phyloP scores from a whole-genome alignment of 495 filamentous ascomycete genomes.

The Tuber microsphaerosporum region DNA sequence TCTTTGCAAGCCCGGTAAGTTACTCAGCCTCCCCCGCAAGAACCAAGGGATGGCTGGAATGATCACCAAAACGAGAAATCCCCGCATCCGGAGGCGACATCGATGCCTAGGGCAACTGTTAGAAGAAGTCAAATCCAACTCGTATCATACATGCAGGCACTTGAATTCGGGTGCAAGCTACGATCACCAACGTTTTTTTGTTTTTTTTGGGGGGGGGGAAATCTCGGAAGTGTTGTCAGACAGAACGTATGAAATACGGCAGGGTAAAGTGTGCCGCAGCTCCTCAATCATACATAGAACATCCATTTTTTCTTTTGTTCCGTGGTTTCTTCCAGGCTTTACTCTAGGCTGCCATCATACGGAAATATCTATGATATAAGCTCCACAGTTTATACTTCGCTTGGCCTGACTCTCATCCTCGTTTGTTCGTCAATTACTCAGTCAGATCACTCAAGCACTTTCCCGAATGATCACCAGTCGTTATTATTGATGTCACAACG shows the following conservation, averaged over 20 bases:
- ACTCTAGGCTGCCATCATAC: neutral
- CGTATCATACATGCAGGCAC: neutral
- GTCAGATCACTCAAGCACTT: neutral
- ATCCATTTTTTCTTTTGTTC: neutral
- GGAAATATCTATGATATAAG: neutral
- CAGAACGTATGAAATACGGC: neutral
- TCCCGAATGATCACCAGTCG: neutral
- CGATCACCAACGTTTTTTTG: neutral
- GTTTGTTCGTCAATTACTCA: neutral
- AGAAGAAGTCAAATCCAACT: neutral
- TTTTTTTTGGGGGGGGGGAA: too few relatives aligned
- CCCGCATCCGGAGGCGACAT: neutral
- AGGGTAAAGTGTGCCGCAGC: neutral
- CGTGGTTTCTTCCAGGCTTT: neutral
- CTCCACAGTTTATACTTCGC: neutral
- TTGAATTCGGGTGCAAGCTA: neutral
- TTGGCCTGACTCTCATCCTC: neutral
- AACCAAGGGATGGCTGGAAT: neutral
- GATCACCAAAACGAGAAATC: neutral
- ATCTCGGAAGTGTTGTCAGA: neutral
- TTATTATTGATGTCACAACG: neutral
- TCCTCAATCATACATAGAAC: neutral
- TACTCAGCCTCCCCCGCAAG: neutral
- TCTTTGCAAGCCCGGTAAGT: neutral
- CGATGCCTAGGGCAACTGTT: neutral